A percentile compares a stretch with the other conserved stretches of the same genome.
Evolutionary conservation across 2,329 filamentous ascomycete genomes (phyloP).

Genomic region (Colletotrichum plurivorum): DNA sequence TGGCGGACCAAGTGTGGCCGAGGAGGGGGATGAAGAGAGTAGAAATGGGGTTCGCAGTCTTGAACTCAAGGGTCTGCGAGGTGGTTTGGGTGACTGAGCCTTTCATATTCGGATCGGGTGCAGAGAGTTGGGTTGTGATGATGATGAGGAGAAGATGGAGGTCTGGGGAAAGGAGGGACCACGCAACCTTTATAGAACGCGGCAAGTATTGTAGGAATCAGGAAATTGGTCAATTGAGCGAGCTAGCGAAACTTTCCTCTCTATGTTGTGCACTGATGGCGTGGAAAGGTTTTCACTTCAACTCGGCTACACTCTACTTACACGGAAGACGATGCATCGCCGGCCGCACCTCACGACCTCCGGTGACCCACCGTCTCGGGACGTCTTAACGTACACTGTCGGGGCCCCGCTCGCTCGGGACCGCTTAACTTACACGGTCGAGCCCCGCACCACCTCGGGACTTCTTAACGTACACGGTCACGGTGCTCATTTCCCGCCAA

Average conservation of each 20-base stretch:
- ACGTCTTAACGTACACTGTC: conserved; percentile 14
- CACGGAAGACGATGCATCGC: conserved; percentile 20
- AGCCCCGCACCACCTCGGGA: conserved; percentile 9
- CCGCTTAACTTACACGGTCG: conserved; percentile 29
- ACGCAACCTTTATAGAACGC: conserved; percentile 16
- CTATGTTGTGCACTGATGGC: background rate
- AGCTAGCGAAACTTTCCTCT: conserved; percentile 15
- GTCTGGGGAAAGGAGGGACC: background rate
- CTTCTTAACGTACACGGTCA: background rate
- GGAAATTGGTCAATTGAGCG: background rate
- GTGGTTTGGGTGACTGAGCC: background rate
- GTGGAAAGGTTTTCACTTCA: conserved; percentile 6
- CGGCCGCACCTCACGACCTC: conserved; percentile 16
- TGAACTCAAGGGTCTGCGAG: background rate
- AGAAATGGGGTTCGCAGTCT: background rate
- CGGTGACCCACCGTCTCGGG: conserved; percentile 23
- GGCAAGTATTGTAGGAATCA: background rate
- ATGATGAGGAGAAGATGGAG: background rate
- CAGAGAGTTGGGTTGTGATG: background rate
- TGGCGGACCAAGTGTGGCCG: conserved; percentile 42
- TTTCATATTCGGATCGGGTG: background rate
- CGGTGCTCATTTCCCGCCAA: conserved; percentile 5
- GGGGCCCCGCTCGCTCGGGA: conserved; percentile 20
- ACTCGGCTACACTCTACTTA: conserved; percentile 32
- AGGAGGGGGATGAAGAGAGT: background rate